These are phyloP conservation scores for Coprinellus micaceus DNA, from an alignment of 768 basidiomycete genomes.

Conservation along the genomic window DNA sequence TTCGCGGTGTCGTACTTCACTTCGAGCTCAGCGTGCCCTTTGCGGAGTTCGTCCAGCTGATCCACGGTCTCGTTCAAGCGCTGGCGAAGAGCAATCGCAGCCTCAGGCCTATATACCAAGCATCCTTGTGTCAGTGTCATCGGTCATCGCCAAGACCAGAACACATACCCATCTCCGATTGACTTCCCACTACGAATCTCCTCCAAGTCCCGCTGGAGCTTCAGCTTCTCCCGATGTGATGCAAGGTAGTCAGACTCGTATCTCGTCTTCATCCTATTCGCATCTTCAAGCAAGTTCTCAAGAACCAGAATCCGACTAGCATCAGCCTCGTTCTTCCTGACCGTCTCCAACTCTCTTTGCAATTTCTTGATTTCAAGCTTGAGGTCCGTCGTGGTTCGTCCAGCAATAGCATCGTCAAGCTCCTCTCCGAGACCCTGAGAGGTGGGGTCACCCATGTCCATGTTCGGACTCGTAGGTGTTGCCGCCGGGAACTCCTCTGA, in stretches of 20 bases:
- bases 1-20: conserved; percentile 59
- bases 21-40: conserved; percentile 66
- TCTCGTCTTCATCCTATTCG: conserved; percentile 82
- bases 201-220: conserved; percentile 78
- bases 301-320: conserved; percentile 76
- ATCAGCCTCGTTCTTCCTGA: conserved; percentile 72
- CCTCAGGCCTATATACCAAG: conserved; percentile 60
- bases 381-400: conserved; percentile 87
- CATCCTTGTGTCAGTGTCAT: background rate
- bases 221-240: conserved; percentile 77
- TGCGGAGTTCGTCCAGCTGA: conserved; percentile 67
- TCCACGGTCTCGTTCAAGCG: conserved; percentile 85
- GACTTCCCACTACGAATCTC: conserved; percentile 87
- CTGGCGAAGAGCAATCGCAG: conserved; percentile 83
- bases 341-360: conserved; percentile 73
- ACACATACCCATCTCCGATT: conserved; percentile 70
- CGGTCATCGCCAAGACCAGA: conserved; percentile 3
- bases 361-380: conserved; percentile 84
- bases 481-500: conserved; percentile 43
- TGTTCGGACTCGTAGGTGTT: conserved; percentile 8
- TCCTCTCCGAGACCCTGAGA: conserved; percentile 74
- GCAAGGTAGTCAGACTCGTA: conserved; percentile 87
- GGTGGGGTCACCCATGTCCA: conserved; percentile 30
- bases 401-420: conserved; percentile 79
- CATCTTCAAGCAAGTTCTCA: conserved; percentile 88